Conservation (phyloP, 2,329 filamentous ascomycete species). For the Byssochlamys sp. region DNA sequence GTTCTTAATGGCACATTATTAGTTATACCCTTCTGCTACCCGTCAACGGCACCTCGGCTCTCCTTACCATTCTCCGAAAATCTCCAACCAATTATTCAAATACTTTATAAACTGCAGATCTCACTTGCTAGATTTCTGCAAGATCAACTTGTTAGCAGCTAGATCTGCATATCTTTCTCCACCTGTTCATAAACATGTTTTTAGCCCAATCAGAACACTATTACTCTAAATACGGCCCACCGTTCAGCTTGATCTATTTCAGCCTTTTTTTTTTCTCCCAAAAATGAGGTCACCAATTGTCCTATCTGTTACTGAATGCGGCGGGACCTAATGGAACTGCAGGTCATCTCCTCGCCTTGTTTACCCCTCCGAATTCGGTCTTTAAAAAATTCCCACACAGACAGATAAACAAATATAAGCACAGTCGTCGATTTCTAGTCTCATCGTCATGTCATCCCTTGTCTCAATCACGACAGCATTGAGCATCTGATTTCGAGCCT, state of each 20-base stretch:
- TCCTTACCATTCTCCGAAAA: background rate
- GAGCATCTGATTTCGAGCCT: background rate
- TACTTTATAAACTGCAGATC: background rate
- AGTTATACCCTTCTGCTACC: too few relatives aligned
- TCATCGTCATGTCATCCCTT: background rate
- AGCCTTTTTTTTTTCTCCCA: background rate
- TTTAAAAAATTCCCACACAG: background rate
- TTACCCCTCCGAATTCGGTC: background rate
- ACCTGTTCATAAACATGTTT: background rate
- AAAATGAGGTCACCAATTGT: background rate
- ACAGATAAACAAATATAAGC: background rate
- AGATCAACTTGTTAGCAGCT: background rate
- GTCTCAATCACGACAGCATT: background rate
- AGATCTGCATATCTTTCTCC: background rate
- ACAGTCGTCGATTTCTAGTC: background rate
- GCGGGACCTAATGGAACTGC: background rate
- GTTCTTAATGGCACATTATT: too few relatives aligned
- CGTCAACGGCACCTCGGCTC: background rate
- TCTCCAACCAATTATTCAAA: background rate
- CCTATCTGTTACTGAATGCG: background rate
- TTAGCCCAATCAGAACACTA: background rate
- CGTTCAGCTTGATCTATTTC: background rate
- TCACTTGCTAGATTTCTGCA: background rate
- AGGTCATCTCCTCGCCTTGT: background rate
- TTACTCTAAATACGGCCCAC: background rate